Percentiles rank a stretch among this genome's conserved stretches.
These are phyloP conservation scores for Paecilomyces sp. DNA, from an alignment of 2,329 filamentous ascomycete species.

Conservation along the genomic window DNA sequence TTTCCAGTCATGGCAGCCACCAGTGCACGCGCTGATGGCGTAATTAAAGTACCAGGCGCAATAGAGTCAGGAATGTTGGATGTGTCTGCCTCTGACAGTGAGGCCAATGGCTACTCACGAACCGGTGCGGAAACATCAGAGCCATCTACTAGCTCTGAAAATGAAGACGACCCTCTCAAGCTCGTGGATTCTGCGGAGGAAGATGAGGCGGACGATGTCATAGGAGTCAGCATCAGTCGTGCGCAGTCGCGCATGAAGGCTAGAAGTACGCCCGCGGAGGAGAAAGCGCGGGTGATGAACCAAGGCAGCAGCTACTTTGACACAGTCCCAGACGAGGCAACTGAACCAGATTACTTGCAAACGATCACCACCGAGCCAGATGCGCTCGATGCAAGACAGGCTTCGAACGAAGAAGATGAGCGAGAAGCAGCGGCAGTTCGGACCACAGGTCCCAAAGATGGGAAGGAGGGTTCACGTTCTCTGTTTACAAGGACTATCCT, in stretches of 20 bases:
- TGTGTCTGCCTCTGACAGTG: neutral
- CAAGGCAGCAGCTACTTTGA: conserved; percentile 44
- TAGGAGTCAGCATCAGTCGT: conserved; percentile 54
- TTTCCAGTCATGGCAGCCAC: neutral
- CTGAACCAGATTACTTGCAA: conserved; percentile 20
- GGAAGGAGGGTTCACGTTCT: conserved; percentile 13
- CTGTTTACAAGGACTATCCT: conserved; percentile 28
- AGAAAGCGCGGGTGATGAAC: conserved; percentile 52
- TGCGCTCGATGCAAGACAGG: conserved; percentile 5
- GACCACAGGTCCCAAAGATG: neutral
- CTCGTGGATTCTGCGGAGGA: conserved; percentile 16
- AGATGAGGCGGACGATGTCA: conserved; percentile 34
- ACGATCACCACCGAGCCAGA: conserved; percentile 28
- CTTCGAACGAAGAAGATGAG: conserved; percentile 2
- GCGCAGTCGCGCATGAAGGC: conserved; percentile 51
- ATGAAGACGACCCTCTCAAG: neutral
- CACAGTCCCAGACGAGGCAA: conserved; percentile 23
- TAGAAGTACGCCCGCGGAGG: conserved; percentile 50
- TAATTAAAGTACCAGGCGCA: neutral
- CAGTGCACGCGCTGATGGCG: neutral
- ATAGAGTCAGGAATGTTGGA: neutral
- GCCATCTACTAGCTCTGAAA: conserved; percentile 1
- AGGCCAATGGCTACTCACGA: neutral
- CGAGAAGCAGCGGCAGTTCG: conserved; percentile 5
- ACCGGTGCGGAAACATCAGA: neutral